phyloP scores from a whole-genome alignment of 106 monocot species.

The Acorus gramineus region DNA sequence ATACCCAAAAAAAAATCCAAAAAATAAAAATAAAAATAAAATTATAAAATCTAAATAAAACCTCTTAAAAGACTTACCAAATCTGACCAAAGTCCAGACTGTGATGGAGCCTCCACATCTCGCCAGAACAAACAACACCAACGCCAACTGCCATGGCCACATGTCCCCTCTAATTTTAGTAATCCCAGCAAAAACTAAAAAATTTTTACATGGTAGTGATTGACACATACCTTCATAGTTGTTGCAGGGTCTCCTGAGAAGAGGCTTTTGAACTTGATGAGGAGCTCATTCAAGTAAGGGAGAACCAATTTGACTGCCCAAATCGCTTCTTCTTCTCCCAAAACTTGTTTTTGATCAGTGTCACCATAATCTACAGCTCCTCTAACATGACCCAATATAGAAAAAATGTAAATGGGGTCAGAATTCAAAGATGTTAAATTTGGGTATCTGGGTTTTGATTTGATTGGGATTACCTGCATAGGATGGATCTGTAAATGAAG shows the following conservation, averaged over 20 bases:
- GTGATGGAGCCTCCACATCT: constrained; percentile 77
- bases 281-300: constrained; percentile 77
- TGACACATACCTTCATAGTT: constrained; percentile 71
- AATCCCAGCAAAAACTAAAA: not conserved
- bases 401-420: too few species aligned
- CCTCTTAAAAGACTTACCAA: constrained; percentile 34
- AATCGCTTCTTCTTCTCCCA: constrained; percentile 93
- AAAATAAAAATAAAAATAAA: not conserved
- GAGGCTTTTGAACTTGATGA: constrained; percentile 55
- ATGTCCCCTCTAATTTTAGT: not conserved
- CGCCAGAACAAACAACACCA: constrained; percentile 71
- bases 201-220: not conserved
- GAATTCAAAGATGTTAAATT: too few species aligned
- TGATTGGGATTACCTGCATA: constrained; percentile 37
- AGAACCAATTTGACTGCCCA: constrained; percentile 45
- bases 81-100: constrained; percentile 57
- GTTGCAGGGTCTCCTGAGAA: constrained; percentile 89
- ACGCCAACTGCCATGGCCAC: constrained; percentile 51
- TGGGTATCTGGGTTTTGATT: not conserved
- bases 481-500: constrained; percentile 69
- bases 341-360: constrained; percentile 17
- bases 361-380: constrained; percentile 24
- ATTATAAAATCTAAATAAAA: not conserved
- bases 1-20: not conserved
- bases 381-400: constrained; percentile 11